Evolutionary conservation across 2,329 filamentous ascomycete species (phyloP).

Genomic region (Paraphaeosphaeria sporulosa): DNA sequence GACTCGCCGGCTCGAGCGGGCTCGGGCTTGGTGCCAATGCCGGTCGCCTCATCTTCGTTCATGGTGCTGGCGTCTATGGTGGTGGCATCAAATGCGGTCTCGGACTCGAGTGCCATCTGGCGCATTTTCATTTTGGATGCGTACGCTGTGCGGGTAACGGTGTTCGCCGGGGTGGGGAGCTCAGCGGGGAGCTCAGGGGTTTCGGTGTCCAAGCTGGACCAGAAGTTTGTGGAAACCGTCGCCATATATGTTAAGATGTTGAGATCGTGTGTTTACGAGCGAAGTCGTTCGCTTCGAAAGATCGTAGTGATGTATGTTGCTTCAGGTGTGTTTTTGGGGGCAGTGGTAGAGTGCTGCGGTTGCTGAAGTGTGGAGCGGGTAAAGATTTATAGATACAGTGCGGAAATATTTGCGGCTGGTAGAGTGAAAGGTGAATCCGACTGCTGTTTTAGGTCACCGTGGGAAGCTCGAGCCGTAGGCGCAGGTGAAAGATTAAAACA

Average conservation of each 20-base stretch:
- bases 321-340: not conserved
- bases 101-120: not conserved
- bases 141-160: not conserved
- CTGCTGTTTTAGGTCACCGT: too few species aligned
- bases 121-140: not conserved
- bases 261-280: not conserved
- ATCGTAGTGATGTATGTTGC: not conserved
- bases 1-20: not conserved
- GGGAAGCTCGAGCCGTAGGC: too few species aligned
- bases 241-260: not conserved
- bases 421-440: too few species aligned
- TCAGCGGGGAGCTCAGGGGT: not conserved
- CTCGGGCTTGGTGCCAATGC: not conserved
- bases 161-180: not conserved
- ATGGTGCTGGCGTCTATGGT: not conserved
- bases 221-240: not conserved
- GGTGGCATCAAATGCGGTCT: not conserved
- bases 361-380: too few species aligned
- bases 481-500: too few species aligned
- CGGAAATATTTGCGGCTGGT: too few species aligned
- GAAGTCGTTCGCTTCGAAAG: not conserved
- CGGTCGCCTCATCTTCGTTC: not conserved
- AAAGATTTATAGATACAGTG: too few species aligned
- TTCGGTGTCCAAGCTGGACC: not conserved
- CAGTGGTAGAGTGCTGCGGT: too few species aligned